Percentiles rank a stretch among this genome's conserved stretches.
phyloP scores from a whole-genome alignment of 441 rosid species.

The Arabidopsis hybrid region DNA sequence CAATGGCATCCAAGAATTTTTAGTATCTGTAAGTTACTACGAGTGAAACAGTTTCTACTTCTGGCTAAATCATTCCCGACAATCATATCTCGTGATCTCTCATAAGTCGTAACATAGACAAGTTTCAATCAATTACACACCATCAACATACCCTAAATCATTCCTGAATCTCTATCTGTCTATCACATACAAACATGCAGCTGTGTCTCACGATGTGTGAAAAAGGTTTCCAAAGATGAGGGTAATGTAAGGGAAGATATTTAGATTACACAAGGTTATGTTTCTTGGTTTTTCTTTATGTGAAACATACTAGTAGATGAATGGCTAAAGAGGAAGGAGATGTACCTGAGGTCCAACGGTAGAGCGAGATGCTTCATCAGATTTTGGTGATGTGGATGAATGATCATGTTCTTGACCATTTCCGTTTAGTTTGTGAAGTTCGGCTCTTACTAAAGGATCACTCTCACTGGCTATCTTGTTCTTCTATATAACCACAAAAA shows the following conservation, averaged over 20 bases:
- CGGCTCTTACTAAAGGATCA: constrained; percentile 55
- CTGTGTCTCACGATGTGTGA: not conserved
- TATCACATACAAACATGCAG: constrained; percentile 8
- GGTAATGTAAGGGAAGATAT: not conserved
- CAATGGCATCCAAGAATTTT: not conserved
- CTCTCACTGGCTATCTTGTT: constrained; percentile 70
- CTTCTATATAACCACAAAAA: constrained; percentile 50
- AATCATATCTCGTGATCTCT: constrained; percentile 12
- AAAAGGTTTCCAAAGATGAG: too few species aligned
- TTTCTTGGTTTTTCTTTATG: constrained; percentile 3
- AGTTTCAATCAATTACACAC: too few species aligned
- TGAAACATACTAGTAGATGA: constrained; percentile 28
- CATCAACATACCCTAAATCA: too few species aligned
- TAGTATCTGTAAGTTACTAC: not conserved
- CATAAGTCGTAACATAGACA: not conserved
- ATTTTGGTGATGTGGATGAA: constrained; percentile 54
- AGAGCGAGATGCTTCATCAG: constrained; percentile 57
- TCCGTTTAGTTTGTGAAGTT: constrained; percentile 62
- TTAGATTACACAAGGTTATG: not conserved
- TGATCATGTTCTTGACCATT: constrained; percentile 51
- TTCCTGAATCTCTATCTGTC: too few species aligned
- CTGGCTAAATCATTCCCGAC: not conserved
- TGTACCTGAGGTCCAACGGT: constrained; percentile 64
- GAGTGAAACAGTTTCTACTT: constrained; percentile 2
- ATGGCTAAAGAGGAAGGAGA: constrained; percentile 10